phyloP scores from a whole-genome alignment of 164 flowering plant species.

The Cinnamomum chago region DNA sequence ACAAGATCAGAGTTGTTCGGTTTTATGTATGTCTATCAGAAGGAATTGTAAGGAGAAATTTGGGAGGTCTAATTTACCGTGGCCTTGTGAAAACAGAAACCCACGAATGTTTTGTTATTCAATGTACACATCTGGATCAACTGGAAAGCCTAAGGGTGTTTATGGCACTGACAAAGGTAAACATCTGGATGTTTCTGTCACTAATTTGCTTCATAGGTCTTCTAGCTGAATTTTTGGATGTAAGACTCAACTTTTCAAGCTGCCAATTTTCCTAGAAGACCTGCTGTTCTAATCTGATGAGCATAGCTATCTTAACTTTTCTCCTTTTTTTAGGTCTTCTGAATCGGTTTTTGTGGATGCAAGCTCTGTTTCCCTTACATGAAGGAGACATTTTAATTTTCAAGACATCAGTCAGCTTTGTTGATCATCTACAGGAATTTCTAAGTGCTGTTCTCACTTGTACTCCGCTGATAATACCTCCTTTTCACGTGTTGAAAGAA shows the following conservation, averaged over 20 bases:
- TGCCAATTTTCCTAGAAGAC: background rate
- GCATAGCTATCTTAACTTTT: background rate
- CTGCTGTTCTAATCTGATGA: background rate
- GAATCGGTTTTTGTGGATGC: slow-evolving; percentile 91
- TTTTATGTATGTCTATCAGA: slow-evolving; percentile 43
- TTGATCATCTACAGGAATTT: slow-evolving; percentile 93
- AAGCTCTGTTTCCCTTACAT: slow-evolving; percentile 56
- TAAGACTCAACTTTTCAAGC: too few species aligned
- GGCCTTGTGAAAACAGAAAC: slow-evolving; percentile 57
- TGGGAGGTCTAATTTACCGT: slow-evolving; percentile 17
- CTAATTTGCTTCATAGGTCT: background rate
- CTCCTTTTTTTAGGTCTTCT: slow-evolving; percentile 55
- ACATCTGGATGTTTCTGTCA: background rate
- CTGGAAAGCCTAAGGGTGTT: slow-evolving; percentile 90
- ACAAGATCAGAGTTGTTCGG: slow-evolving; percentile 26
- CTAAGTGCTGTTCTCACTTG: slow-evolving; percentile 60
- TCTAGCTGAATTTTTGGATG: too few species aligned
- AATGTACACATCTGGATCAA: slow-evolving; percentile 94
- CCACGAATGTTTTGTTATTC: slow-evolving; percentile 61
- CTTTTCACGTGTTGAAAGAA: slow-evolving; percentile 46
- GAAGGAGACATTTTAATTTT: slow-evolving; percentile 62
- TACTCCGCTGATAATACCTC: slow-evolving; percentile 65
- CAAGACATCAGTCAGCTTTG: slow-evolving; percentile 82
- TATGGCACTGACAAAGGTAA: slow-evolving; percentile 89
- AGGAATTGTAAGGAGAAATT: slow-evolving; percentile 17